Conservation (phyloP, 73 alveolate species). For the Durusdinium trenchii region DNA sequence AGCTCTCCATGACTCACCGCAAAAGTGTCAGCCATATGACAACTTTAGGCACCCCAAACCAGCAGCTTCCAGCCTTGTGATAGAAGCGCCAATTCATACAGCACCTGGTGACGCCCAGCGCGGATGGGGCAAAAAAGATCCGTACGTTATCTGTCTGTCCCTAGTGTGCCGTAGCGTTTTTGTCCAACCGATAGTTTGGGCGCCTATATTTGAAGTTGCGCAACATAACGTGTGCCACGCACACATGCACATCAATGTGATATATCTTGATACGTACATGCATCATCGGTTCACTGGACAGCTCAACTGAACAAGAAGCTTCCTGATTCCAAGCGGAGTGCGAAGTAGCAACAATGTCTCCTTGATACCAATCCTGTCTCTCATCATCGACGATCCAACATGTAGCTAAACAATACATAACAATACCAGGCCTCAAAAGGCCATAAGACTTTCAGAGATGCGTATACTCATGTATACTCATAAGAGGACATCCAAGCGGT, state of each 20-base stretch:
- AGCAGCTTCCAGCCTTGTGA: not conserved
- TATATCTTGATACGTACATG: not conserved
- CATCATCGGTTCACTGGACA: not conserved
- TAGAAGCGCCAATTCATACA: slow-evolving; percentile 62
- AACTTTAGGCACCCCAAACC: not conserved
- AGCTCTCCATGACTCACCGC: not conserved
- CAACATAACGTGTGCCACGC: not conserved
- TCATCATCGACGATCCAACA: too few species aligned
- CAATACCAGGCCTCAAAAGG: too few species aligned
- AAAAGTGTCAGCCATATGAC: not conserved
- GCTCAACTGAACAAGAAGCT: not conserved
- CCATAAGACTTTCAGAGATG: too few species aligned
- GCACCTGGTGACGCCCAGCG: not conserved
- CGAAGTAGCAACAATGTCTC: too few species aligned
- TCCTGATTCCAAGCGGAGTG: too few species aligned
- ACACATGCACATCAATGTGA: not conserved
- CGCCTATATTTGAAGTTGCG: not conserved
- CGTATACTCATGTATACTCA: too few species aligned
- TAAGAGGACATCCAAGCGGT: too few species aligned
- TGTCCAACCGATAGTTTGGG: not conserved
- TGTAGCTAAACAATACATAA: too few species aligned
- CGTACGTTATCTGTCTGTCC: not conserved
- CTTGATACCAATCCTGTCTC: too few species aligned
- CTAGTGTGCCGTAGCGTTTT: not conserved
- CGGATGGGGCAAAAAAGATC: not conserved